A percentile compares a stretch with the other conserved stretches of the same genome.
phyloP scores from a whole-genome alignment of 257 asterid genomes.

The Fraxinus excelsior region DNA sequence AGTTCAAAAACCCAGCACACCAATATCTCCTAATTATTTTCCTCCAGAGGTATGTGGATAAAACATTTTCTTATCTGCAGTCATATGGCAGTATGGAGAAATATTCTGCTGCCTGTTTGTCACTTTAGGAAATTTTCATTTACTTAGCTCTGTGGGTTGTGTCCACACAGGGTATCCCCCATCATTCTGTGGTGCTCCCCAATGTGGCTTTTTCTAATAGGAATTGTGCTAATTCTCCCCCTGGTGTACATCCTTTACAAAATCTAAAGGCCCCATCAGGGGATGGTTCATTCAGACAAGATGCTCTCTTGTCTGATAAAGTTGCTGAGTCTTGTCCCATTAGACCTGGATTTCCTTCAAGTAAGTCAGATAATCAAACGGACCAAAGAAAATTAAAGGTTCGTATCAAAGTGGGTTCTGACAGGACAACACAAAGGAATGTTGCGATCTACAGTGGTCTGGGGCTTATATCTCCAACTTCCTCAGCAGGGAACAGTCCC shows the following conservation, averaged over 20 bases:
- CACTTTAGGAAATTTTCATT: conserved; percentile 23
- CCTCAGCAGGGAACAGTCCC: conserved; percentile 68
- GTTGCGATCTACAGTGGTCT: conserved; percentile 67
- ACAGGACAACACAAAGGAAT: conserved; percentile 52
- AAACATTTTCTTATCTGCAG: conserved; percentile 22
- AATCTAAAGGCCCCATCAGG: conserved; percentile 37
- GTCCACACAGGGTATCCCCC: conserved; percentile 52
- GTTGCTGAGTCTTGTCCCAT: conserved; percentile 43
- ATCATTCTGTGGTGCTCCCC: conserved; percentile 33
- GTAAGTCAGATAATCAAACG: conserved; percentile 40
- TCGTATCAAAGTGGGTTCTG: conserved; percentile 76
- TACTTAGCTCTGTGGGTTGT: conserved; percentile 40
- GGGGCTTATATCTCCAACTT: conserved; percentile 85
- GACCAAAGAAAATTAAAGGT: conserved; percentile 62
- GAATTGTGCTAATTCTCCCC: conserved; percentile 36
- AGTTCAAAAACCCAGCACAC: conserved; percentile 49
- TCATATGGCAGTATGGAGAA: conserved; percentile 19
- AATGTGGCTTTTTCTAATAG: conserved; percentile 43
- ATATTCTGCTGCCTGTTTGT: conserved; percentile 22
- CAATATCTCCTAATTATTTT: conserved; percentile 46
- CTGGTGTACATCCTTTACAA: conserved; percentile 30
- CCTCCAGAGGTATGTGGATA: conserved; percentile 53
- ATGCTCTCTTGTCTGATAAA: conserved; percentile 37
- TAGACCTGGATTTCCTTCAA: conserved; percentile 44
- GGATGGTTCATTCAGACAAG: conserved; percentile 45